phyloP scores from a whole-genome alignment of 768 basidiomycete genomes.

The Plicaturopsis crispa region DNA sequence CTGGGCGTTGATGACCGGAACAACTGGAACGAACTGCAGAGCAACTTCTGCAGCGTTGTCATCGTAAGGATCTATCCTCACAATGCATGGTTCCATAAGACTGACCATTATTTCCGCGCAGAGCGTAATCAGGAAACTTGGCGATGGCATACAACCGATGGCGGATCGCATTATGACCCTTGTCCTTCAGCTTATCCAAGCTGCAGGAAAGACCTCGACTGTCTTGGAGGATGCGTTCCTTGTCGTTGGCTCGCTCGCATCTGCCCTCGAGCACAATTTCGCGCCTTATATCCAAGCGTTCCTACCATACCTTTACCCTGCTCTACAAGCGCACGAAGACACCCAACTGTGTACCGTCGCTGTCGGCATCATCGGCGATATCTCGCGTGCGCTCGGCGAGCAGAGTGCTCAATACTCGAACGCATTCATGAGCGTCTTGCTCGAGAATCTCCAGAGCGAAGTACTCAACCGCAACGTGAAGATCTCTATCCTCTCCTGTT shows the following conservation, averaged over 20 bases:
- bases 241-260: constrained; percentile 81
- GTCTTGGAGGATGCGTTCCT: constrained; percentile 96
- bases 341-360: constrained; percentile 93
- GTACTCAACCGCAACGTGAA: constrained; percentile 92
- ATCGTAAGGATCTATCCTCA: constrained; percentile 46
- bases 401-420: constrained; percentile 76
- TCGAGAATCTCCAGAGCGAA: constrained; percentile 87
- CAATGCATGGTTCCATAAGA: background rate
- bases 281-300: constrained; percentile 80
- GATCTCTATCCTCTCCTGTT: constrained; percentile 91
- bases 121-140: constrained; percentile 83
- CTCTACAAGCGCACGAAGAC: constrained; percentile 90
- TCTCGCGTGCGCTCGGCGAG: constrained; percentile 90
- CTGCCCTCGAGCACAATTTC: constrained; percentile 75
- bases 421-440: constrained; percentile 85
- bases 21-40: constrained; percentile 98
- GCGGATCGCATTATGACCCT: constrained; percentile 96
- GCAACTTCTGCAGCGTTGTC: constrained; percentile 87
- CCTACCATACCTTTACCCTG: constrained; percentile 79
- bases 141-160: constrained; percentile 74
- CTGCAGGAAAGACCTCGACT: constrained; percentile 88
- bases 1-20: constrained; percentile 93
- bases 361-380: constrained; percentile 92
- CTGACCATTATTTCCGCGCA: constrained; percentile 22
- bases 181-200: constrained; percentile 74